phyloP scores from a whole-genome alignment of 2,329 filamentous ascomycete species.

The Capronia americana region DNA sequence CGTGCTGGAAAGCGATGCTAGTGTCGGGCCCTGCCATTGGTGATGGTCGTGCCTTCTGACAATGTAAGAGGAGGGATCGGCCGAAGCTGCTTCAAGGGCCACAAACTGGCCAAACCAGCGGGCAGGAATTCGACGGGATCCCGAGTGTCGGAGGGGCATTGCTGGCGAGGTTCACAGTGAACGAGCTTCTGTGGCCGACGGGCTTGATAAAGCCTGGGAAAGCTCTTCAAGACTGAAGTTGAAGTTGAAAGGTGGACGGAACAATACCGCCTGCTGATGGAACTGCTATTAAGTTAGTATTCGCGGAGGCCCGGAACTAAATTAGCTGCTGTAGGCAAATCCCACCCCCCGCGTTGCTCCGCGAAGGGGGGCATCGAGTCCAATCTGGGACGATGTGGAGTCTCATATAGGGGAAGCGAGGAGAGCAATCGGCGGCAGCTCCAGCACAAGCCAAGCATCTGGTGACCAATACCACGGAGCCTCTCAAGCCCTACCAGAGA shows the following conservation, averaged over 20 bases:
- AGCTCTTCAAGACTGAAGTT: background rate
- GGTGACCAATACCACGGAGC: too few relatives aligned
- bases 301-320: background rate
- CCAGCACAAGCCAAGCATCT: too few relatives aligned
- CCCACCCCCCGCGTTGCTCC: background rate
- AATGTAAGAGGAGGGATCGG: background rate
- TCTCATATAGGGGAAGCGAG: too few relatives aligned
- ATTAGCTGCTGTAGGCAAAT: background rate
- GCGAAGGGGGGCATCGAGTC: too few relatives aligned
- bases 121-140: background rate
- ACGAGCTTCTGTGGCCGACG: background rate
- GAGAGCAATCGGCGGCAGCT: too few relatives aligned
- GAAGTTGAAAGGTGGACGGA: background rate
- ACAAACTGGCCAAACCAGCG: background rate
- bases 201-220: background rate
- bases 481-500: too few relatives aligned
- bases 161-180: background rate
- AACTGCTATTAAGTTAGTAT: background rate
- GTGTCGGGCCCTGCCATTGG: background rate
- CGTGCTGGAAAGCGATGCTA: background rate
- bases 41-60: background rate
- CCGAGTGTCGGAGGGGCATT: background rate
- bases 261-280: background rate
- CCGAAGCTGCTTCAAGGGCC: background rate
- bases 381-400: background rate